Percentiles rank a stretch among this genome's conserved stretches.
Evolutionary conservation across 2,329 filamentous ascomycete genomes (phyloP).

Genomic region (Nakataea oryzae): DNA sequence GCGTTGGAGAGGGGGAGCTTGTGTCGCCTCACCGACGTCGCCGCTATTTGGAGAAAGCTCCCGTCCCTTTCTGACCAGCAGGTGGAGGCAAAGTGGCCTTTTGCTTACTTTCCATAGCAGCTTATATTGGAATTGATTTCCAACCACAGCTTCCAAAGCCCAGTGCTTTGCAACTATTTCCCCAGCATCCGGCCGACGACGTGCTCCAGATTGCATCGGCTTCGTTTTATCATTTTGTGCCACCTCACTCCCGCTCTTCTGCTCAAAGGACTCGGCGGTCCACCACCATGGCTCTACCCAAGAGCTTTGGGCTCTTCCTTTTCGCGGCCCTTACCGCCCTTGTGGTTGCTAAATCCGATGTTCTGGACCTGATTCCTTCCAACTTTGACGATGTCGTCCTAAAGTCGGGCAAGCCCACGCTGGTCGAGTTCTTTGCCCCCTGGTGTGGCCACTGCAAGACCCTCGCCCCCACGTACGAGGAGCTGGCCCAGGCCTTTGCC

Average conservation of each 20-base stretch:
- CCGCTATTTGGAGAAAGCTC: background rate
- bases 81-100: background rate
- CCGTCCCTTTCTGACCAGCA: background rate
- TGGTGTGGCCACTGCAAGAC: conserved; percentile 99
- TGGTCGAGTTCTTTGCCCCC: conserved; percentile 96
- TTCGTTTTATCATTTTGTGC: background rate
- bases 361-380: conserved; percentile 76
- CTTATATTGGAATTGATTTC: background rate
- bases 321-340: conserved; percentile 40
- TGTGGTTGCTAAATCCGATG: conserved; percentile 64
- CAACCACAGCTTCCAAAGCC: background rate
- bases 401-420: conserved; percentile 84
- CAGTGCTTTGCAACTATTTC: background rate
- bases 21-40: background rate
- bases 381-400: conserved; percentile 91
- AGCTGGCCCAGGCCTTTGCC: conserved; percentile 68
- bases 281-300: conserved; percentile 43
- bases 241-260: no score
- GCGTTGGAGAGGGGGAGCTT: background rate
- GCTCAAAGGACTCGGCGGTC: background rate
- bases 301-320: conserved; percentile 37
- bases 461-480: conserved; percentile 88
- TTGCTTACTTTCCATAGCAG: background rate
- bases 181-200: no score
- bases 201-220: no score